These are phyloP conservation scores for Penicillium daleae DNA, from an alignment of 495 filamentous ascomycete genomes.

Conservation along the genomic window DNA sequence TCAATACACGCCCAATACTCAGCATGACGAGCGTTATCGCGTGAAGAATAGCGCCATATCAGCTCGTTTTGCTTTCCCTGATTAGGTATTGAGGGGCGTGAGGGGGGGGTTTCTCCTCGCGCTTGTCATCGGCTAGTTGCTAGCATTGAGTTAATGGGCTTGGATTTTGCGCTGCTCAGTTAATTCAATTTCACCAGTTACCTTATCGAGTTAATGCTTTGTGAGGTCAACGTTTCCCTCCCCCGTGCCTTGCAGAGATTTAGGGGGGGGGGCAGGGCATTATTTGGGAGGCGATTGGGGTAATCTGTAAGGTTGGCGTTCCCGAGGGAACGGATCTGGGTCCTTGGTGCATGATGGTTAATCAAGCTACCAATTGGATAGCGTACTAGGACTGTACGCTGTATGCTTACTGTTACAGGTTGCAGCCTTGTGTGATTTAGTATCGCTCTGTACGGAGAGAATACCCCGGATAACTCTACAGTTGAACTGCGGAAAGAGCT, in stretches of 20 bases:
- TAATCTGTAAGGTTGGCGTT: not conserved
- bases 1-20: not conserved
- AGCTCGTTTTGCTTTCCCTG: not conserved
- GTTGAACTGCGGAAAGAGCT: not conserved
- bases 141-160: not conserved
- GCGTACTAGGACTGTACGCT: not conserved
- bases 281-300: not conserved
- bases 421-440: too few relatives aligned
- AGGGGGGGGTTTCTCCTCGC: not conserved
- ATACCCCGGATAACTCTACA: not conserved
- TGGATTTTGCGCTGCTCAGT: not conserved
- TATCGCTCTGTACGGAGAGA: too few relatives aligned
- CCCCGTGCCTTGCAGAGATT: slow-evolving; percentile 6
- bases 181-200: not conserved
- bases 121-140: not conserved
- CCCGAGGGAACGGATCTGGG: slow-evolving; percentile 11
- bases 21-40: not conserved
- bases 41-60: not conserved
- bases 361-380: slow-evolving; percentile 2
- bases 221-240: not conserved
- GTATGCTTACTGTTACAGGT: too few relatives aligned
- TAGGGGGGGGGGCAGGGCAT: not conserved
- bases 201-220: not conserved
- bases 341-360: not conserved
- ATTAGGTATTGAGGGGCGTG: not conserved